phyloP scores from a whole-genome alignment of 2,329 filamentous ascomycete species.

The Colletotrichum musae region DNA sequence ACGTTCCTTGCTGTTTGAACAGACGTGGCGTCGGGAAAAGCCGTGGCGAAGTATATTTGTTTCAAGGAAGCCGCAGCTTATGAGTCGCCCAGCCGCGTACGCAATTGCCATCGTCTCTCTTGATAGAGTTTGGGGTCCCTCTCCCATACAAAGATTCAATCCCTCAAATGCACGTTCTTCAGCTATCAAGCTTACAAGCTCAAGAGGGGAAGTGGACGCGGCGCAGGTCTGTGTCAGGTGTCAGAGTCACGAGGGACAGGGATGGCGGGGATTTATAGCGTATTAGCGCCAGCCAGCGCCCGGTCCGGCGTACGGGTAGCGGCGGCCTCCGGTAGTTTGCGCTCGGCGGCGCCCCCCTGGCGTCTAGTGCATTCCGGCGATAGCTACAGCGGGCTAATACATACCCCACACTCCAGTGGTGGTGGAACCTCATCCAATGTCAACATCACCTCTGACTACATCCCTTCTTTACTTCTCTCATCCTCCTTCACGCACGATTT shows the following conservation, averaged over 20 bases:
- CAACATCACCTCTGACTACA: constrained; percentile 29
- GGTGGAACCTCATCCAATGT: constrained; percentile 29
- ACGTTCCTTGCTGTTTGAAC: too few relatives aligned
- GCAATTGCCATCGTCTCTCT: too few relatives aligned
- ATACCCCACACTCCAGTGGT: constrained; percentile 3
- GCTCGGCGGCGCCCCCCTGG: constrained; percentile 28
- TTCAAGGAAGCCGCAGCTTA: too few relatives aligned
- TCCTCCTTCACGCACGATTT: not conserved
- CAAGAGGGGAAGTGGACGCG: not conserved
- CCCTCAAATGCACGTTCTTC: too few relatives aligned
- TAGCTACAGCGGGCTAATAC: constrained; percentile 1
- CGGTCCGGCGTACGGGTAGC: constrained; percentile 27
- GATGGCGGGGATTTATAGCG: constrained; percentile 15
- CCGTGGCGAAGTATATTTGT: too few relatives aligned
- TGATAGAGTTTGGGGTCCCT: too few relatives aligned
- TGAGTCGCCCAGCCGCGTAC: too few relatives aligned
- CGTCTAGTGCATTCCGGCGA: constrained; percentile 30
- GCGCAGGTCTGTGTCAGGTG: constrained; percentile 6
- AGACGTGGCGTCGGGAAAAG: too few relatives aligned
- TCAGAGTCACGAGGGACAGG: constrained; percentile 18
- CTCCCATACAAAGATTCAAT: too few relatives aligned
- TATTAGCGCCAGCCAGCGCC: constrained; percentile 10
- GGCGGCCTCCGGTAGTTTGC: constrained; percentile 38
- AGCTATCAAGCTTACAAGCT: not conserved
- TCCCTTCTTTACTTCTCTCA: constrained; percentile 1